Base-by-base conservation (phyloP, 2,329 filamentous ascomycete species). In the Fusarium robinianum region DNA sequence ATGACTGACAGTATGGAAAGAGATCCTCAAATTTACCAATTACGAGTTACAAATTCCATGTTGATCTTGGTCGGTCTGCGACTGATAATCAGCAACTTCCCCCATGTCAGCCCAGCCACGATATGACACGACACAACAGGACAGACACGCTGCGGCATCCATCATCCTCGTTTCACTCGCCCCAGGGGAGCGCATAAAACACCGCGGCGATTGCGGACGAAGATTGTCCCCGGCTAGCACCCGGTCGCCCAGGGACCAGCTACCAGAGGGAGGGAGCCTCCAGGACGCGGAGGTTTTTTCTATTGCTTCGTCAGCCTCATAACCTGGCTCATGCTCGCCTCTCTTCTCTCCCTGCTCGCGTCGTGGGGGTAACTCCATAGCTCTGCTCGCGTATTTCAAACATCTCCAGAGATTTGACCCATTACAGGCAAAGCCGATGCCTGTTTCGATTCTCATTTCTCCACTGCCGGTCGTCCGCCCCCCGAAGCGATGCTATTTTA, bases 61-160 rank as follows among this genome's bases (percentile, higher is more conserved):
- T 34, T 56, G 53, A 52, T 53, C 53, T 26, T 43, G 17, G n/a
- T 16, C 32, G 40, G 41, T 41, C 52, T 46, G 48, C 50, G 52
- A 56, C 49, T 55, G 53, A 42, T 45, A 50, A 56, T 55, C 53
- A 56, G 48, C 56, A 37, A 55, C 52, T 56, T 56, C 34, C 26
- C n/a, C 26, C 34, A 49, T 43, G 40, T 32, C 39, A 33, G 43
- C 49, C 37, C 44, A 47, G 32, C 33, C 33, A 55, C 32, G 34
- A 53, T 27, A 23, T 27, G 48, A 43, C 41, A 30, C 25, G 41
- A 37, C 32, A 15, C 32, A 41, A 40, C 37, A n/a, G 50, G 52
- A 56, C 43, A 25, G 41, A 32, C 49, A 56, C 39, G 45, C 32
- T 39, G 46, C 43, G 48, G 39, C 53, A 46, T 29, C 45, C 37